A percentile compares a stretch with the other conserved stretches of the same genome.
Conservation (phyloP, 2,329 filamentous ascomycete genomes). For the Hypoxylon sp. region DNA sequence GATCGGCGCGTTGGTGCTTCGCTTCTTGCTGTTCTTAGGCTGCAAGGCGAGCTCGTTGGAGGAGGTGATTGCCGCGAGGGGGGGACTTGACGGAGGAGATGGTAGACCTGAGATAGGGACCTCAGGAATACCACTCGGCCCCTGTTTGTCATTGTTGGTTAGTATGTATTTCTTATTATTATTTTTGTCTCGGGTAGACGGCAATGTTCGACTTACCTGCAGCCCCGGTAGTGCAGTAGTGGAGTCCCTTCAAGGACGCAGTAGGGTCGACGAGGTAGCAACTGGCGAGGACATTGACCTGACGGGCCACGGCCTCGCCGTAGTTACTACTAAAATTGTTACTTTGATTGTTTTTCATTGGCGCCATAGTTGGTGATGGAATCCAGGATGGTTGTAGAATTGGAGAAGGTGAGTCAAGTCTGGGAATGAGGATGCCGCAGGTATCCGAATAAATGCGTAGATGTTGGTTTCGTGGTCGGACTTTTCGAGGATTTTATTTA, state of each 20-base stretch:
- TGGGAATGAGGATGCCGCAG: conserved; percentile 2
- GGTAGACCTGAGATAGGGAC: conserved; percentile 84
- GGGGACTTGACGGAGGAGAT: conserved; percentile 88
- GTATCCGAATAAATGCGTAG: conserved; percentile 6
- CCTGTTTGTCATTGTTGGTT: conserved; percentile 50
- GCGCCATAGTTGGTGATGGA: conserved; percentile 60
- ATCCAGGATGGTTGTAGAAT: conserved; percentile 41
- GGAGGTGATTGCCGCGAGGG: conserved; percentile 78
- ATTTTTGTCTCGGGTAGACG: conserved; percentile 2
- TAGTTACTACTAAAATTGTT: conserved; percentile 82
- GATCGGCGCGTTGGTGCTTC: conserved; percentile 45
- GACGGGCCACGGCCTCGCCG: conserved; percentile 70
- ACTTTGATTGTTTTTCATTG: conserved; percentile 75
- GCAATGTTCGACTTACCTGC: conserved; percentile 64
- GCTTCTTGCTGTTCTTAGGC: conserved; percentile 61
- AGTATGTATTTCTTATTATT: neutral
- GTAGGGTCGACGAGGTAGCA: conserved; percentile 86
- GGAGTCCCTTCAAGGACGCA: conserved; percentile 80
- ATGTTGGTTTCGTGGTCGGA: too few species aligned
- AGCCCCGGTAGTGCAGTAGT: conserved; percentile 94
- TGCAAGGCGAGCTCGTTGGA: conserved; percentile 72
- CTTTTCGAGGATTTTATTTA: too few species aligned
- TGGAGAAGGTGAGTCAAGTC: conserved; percentile 9
- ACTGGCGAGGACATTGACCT: conserved; percentile 84
- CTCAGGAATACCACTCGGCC: conserved; percentile 96